Evolutionary conservation across 2,329 filamentous ascomycete genomes (phyloP), one percentile per base, ranked within the genome.

Genomic region (Paracoccidioides brasiliensis): DNA sequence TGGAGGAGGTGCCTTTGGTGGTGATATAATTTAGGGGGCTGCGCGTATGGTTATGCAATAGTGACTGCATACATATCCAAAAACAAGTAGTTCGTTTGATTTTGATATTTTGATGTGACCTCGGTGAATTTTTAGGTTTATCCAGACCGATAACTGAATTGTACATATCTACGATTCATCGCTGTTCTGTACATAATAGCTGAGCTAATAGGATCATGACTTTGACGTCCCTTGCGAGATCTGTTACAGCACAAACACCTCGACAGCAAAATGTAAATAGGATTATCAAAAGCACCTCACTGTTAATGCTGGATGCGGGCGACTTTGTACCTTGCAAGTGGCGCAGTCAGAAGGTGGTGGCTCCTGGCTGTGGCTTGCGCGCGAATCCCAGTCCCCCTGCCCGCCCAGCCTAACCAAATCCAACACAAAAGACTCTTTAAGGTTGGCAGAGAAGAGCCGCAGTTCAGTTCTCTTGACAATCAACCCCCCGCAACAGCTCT

Each of bases 21-120:
- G 70, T 60, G 69, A 69, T 60, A 72, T 72, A 56, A 72, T 73
- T 55, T 73, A 64, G 66, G 57, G 56, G n/a, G 22, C n/a, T 44
- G 2, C 22, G 22, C 22, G 22, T 44, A 44, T 44, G 42, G n/a
- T 22, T 44, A 22, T n/a, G 22, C 22, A 22, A 22, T 22, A 2
- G 22, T 2, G 22, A 22, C 22, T 22, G 1, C 22, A 22, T 22
- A 22, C 2, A 22, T 22, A 22, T 22, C 22, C 22, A 22, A 22
- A 22, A 22, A 22, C 22, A 22, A 1, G 22, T 22, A 22, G 22
- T 22, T 22, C 22, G 1, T 22, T 22, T 22, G 22, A 22, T 22
- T 22, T 22, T 22, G 22, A 22, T 22, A 2, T 22, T 22, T 22
- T 2, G 22, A 22, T 22, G 22, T 22, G 22, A 22, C 22, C 22